Base-by-base conservation (phyloP, 2,329 filamentous ascomycete species). In the Daldinia sp. region DNA sequence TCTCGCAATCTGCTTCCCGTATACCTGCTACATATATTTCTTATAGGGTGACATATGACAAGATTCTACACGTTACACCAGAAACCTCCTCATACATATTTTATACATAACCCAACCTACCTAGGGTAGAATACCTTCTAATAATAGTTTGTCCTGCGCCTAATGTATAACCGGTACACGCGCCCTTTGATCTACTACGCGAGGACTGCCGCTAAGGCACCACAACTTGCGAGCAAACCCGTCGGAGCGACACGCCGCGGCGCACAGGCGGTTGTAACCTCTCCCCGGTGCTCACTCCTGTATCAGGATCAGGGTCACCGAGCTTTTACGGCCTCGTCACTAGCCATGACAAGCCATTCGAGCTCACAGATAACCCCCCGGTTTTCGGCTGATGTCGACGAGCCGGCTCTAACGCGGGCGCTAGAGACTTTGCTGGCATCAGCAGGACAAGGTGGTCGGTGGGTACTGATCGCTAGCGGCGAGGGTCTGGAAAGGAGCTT, bases 401-500 rank as follows among this genome's bases (percentile, higher is more conserved):
- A 77, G 60, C 63, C 74, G 2, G 71, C 72, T 17, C 68, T 81
- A 47, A 69, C 73, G 1, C 57, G 75, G 13, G 73, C 76, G 15
- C 70, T 81, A n/a, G 71, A 77, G 27, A 69, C 68, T 59, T 78
- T 75, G 57, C 75, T 74, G 72, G 73, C 60, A 63, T 75, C 56
- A 35, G 67, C 69, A 17, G 71, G 43, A 1, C 62, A 48, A 34
- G 71, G 73, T 37, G 76, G 77, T 1, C 78, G 77, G 51, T 90
- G 87, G 87, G 69, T 74, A 2, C 71, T 90, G 30, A 77, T 80
- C 2, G 71, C 77, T 1, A 77, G 79, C 43, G 85, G 85, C 8
- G 79, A 82, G 55, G 87, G 84, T 0, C 68, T 90, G 1, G 85
- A 89, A 75, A 80, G 87, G 53, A 80, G 77, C 56, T 89, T 89